Evolutionary conservation across 345 rosid genomes (phyloP), one percentile per base, ranked within the genome.

Genomic region (Eutrema yunnanense): DNA sequence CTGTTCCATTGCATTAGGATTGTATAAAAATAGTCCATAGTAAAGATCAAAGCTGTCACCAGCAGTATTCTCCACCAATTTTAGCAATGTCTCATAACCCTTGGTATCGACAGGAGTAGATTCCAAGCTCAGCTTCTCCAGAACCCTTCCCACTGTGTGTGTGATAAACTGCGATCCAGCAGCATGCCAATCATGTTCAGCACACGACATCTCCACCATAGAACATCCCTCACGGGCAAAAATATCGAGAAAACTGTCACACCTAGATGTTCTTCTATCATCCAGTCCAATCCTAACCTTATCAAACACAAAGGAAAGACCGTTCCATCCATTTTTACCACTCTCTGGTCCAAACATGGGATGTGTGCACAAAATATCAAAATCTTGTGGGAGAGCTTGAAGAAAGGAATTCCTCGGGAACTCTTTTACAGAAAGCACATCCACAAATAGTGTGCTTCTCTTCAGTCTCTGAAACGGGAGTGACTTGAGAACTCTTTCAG

Each of bases 261-360:
- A 84, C 14, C 92, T 81, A 5, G 81, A 71, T 65, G 51, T 53
- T 75, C 95, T 77, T n/a, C 46, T 76, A 64, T 79, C 84, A 10
- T 78, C 82, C 27, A 2, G 59, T 56, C 89, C 90, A 10, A 90
- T 53, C 79, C 95, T 84, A 37, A 90, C 96, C 84, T 84, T 84
- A 44, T 90, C 96, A 60, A 86, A 92, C 60, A 88, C 82, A 68
- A 90, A 88, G 30, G 89, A 52, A 43, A 92, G 98, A 67, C 61
- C 63, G 8, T 54, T 55, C 95, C 96, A 92, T n/a, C 92, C 92
- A 30, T 86, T 80, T 77, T 81, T 89, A 59, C 92, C 96, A 57
- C 95, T 92, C 77, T 88, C 95, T 0, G 91, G 98, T 36, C 95
- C 96, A 66, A 90, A 90, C 98, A 88, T 90, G 8, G 98, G 95